Conservation (phyloP, 805 yeast species). For the Yarrowia hollandica region DNA sequence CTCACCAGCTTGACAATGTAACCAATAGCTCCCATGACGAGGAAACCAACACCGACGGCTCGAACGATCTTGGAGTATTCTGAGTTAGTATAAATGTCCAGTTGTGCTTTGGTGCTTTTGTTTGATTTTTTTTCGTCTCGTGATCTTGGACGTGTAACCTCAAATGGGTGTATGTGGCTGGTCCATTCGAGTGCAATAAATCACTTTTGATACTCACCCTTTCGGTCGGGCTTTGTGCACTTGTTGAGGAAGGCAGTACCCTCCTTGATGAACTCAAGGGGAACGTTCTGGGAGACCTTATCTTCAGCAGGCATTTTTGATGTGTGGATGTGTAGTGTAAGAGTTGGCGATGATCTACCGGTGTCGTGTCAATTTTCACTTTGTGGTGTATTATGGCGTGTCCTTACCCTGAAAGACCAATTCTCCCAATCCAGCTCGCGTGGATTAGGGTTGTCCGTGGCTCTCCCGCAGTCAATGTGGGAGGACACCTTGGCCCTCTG, state of each 20-base stretch:
- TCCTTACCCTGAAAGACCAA: not conserved
- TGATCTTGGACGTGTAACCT: too few relatives aligned
- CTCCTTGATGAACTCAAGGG: constrained; percentile 87
- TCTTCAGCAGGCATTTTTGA: constrained; percentile 46
- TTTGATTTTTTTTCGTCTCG: too few relatives aligned
- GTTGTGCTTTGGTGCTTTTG: too few relatives aligned
- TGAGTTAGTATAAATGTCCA: too few relatives aligned
- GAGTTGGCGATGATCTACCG: not conserved
- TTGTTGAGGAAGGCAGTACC: constrained; percentile 84
- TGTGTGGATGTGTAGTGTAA: not conserved
- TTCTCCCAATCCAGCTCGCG: too few relatives aligned
- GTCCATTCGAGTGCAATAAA: too few relatives aligned
- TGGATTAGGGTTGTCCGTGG: too few relatives aligned
- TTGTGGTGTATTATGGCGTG: constrained; percentile 6
- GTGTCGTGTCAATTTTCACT: constrained; percentile 25
- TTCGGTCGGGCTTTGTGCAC: constrained; percentile 89
- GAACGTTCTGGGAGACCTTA: constrained; percentile 51
- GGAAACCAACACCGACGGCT: constrained; percentile 95
- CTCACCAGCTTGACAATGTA: constrained; percentile 79
- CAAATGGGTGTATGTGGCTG: too few relatives aligned
- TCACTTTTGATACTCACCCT: constrained; percentile 55
- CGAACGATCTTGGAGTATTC: constrained; percentile 86
- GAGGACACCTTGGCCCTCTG: too few relatives aligned
- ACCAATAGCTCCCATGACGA: constrained; percentile 98
- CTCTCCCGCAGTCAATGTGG: too few relatives aligned